A percentile compares a stretch with the other conserved stretches of the same genome.
phyloP scores from a whole-genome alignment of 2,329 filamentous ascomycete genomes.

The Emericellopsis cladophorae region DNA sequence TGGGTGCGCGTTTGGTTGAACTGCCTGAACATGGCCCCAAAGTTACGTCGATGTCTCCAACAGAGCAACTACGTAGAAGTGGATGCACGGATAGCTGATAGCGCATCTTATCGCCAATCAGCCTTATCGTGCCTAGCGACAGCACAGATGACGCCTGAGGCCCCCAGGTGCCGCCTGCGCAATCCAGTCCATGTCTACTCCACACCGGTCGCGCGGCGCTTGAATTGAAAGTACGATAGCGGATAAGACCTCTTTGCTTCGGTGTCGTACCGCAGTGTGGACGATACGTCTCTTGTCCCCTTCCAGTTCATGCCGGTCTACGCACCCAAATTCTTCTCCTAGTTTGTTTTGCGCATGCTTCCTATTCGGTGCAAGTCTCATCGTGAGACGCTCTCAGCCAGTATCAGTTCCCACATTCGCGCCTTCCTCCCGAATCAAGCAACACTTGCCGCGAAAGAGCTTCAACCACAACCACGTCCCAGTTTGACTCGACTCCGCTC shows the following conservation, averaged over 20 bases:
- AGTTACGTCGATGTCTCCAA: too few species aligned
- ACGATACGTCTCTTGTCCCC: neutral
- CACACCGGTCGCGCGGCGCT: neutral
- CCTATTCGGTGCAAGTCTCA: too few species aligned
- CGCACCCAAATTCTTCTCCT: neutral
- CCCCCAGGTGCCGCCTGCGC: neutral
- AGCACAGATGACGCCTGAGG: neutral
- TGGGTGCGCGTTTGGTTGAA: too few species aligned
- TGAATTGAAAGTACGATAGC: constrained; percentile 1
- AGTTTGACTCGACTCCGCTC: neutral
- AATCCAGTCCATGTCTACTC: neutral
- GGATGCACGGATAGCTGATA: too few species aligned
- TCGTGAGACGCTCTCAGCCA: too few species aligned
- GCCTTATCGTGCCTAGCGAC: too few species aligned
- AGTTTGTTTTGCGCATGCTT: too few species aligned
- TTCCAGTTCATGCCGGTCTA: neutral
- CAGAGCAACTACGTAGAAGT: too few species aligned
- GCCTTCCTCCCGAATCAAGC: neutral
- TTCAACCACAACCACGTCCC: neutral
- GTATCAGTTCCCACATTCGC: too few species aligned
- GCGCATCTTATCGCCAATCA: too few species aligned
- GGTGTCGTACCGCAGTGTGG: neutral
- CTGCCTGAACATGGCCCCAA: too few species aligned
- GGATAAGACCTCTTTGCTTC: constrained; percentile 2
- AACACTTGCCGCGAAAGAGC: neutral